A percentile compares a stretch with the other conserved stretches of the same genome.
Conservation (phyloP, 2,329 filamentous ascomycete species). For the Pestalotiopsis sp. region DNA sequence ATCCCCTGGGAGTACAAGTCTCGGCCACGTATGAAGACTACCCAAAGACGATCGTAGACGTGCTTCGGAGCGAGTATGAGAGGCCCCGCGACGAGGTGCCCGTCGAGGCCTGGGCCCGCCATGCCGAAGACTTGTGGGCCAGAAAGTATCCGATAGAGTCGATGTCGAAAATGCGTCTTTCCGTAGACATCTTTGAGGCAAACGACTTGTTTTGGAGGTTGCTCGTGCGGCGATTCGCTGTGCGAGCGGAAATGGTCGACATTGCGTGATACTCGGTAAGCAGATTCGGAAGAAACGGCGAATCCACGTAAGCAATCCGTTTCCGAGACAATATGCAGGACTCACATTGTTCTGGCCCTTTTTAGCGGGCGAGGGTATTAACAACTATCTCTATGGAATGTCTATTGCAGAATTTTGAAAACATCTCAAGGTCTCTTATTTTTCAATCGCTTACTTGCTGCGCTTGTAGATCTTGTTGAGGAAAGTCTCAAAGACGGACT, state of each 20-base stretch:
- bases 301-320: no score
- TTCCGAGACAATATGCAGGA: no score
- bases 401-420: neutral
- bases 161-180: neutral
- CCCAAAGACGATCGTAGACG: neutral
- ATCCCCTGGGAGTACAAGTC: no score
- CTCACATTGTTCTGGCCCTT: neutral
- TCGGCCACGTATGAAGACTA: neutral
- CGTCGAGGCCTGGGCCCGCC: neutral
- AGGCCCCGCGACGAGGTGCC: neutral
- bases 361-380: neutral
- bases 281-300: neutral
- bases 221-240: neutral
- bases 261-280: neutral
- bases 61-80: neutral
- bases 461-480: constrained; percentile 97
- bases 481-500: constrained; percentile 85
- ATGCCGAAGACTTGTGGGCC: neutral
- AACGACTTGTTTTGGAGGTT: neutral
- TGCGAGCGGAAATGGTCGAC: neutral
- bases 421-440: neutral
- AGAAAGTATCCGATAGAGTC: neutral
- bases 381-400: neutral
- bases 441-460: constrained; percentile 67
- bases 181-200: neutral